Evolutionary conservation across 2,329 filamentous ascomycete species (phyloP).

Genomic region (Colletotrichum echinochloae): DNA sequence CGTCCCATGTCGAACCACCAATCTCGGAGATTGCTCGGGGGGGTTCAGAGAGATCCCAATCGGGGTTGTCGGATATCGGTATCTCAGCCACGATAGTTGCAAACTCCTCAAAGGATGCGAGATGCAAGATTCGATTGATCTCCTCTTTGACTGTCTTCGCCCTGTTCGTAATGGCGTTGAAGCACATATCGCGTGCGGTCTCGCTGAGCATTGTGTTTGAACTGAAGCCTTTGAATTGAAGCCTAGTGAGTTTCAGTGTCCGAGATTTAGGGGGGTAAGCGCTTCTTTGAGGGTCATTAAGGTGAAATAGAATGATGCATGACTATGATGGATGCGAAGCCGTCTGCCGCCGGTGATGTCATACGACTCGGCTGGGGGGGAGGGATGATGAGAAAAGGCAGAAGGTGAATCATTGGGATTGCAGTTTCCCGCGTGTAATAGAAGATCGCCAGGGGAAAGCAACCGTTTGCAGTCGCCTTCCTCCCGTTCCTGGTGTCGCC

Average conservation of each 20-base stretch:
- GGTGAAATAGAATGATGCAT: not conserved
- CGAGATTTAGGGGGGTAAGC: no score
- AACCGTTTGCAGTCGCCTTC: not conserved
- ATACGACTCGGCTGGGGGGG: not conserved
- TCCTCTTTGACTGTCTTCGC: no score
- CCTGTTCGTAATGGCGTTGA: not conserved
- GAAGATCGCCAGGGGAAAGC: no score
- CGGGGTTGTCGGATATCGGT: not conserved
- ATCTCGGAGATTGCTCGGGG: no score
- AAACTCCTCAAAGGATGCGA: slow-evolving; percentile 46
- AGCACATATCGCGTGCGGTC: not conserved
- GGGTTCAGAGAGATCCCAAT: slow-evolving; percentile 6
- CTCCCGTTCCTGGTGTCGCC: not conserved
- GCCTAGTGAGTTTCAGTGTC: no score
- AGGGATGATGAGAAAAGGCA: no score
- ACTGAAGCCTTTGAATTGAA: fast-evolving
- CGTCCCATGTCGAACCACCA: not conserved
- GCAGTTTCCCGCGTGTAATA: not conserved
- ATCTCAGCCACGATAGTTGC: not conserved
- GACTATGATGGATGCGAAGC: no score
- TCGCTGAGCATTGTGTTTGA: not conserved
- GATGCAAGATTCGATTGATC: slow-evolving; percentile 39
- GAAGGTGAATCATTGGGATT: no score
- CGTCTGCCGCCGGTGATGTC: not conserved
- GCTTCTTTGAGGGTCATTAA: not conserved